These are phyloP conservation scores for Truncatella angustata DNA, from an alignment of 2,329 filamentous ascomycete genomes.

Conservation along the genomic window DNA sequence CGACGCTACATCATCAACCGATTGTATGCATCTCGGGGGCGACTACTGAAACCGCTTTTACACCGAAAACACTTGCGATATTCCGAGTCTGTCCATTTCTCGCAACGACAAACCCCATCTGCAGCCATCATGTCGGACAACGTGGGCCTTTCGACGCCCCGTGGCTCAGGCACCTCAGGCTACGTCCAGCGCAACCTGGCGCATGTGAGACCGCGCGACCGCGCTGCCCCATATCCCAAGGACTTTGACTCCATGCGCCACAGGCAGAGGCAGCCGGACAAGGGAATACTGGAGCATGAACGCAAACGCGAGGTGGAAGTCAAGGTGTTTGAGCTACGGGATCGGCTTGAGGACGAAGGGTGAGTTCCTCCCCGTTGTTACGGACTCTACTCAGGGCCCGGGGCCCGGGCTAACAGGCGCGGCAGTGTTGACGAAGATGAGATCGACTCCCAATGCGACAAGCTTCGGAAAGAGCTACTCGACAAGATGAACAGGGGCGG, in stretches of 20 bases:
- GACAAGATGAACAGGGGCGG: constrained; percentile 49
- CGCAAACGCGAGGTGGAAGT: constrained; percentile 88
- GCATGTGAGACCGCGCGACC: constrained; percentile 80
- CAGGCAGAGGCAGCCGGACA: constrained; percentile 79
- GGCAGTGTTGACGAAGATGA: constrained; percentile 78
- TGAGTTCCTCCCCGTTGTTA: constrained; percentile 34
- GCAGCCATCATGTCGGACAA: constrained; percentile 80
- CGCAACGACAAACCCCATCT: not conserved
- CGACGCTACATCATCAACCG: not conserved
- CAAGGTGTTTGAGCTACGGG: constrained; percentile 85
- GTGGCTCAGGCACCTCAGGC: constrained; percentile 92
- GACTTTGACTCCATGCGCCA: constrained; percentile 70
- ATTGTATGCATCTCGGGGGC: not conserved
- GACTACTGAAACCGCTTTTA: too few relatives aligned
- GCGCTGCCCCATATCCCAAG: constrained; percentile 70
- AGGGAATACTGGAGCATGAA: constrained; percentile 92
- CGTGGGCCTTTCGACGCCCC: constrained; percentile 90
- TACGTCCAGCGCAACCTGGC: constrained; percentile 97
- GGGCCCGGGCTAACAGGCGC: constrained; percentile 14
- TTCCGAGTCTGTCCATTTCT: too few relatives aligned
- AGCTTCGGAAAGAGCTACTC: constrained; percentile 61
- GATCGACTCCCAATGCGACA: constrained; percentile 75
- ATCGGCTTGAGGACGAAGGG: constrained; percentile 89
- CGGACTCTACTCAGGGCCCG: not conserved
- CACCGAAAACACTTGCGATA: too few relatives aligned